These are phyloP conservation scores for Tolypocladium paradoxum DNA, from an alignment of 2,329 filamentous ascomycete genomes.

Conservation along the genomic window DNA sequence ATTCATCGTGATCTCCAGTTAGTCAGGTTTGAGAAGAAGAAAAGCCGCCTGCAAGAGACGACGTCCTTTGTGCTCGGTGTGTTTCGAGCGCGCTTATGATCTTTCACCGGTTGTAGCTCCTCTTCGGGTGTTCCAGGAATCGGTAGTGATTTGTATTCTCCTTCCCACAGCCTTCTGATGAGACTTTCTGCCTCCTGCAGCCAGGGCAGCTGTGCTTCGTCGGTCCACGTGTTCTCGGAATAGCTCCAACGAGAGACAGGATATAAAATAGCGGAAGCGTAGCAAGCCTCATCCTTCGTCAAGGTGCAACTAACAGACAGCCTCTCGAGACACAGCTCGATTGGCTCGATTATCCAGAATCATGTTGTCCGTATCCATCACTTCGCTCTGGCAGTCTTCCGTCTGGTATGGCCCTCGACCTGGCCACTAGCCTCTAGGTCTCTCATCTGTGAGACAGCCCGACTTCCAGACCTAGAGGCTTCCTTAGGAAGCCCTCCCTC, in stretches of 20 bases:
- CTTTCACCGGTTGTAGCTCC: neutral
- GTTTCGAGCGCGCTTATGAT: neutral
- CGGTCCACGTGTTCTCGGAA: neutral
- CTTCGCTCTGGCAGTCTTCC: too few species aligned
- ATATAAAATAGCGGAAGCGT: neutral
- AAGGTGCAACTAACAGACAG: too few species aligned
- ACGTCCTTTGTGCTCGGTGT: neutral
- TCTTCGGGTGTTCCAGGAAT: neutral
- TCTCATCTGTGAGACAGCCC: slow-evolving; percentile 14
- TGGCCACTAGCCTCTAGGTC: fast-evolving
- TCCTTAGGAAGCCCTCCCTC: slow-evolving; percentile 70
- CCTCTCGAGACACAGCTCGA: too few species aligned
- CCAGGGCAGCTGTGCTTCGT: neutral
- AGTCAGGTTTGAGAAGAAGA: neutral
- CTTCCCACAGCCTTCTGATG: neutral
- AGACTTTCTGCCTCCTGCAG: neutral
- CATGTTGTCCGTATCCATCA: too few species aligned
- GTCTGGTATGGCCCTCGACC: neutral
- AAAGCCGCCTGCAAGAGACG: neutral
- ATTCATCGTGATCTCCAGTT: neutral
- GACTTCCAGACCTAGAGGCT: slow-evolving; percentile 56
- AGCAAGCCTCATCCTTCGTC: too few species aligned
- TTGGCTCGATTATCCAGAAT: too few species aligned
- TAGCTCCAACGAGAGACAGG: slow-evolving; percentile 1
- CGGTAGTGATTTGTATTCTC: neutral